phyloP scores from a whole-genome alignment of 108 stramenopile species.

The Nannochloropsis granulata region DNA sequence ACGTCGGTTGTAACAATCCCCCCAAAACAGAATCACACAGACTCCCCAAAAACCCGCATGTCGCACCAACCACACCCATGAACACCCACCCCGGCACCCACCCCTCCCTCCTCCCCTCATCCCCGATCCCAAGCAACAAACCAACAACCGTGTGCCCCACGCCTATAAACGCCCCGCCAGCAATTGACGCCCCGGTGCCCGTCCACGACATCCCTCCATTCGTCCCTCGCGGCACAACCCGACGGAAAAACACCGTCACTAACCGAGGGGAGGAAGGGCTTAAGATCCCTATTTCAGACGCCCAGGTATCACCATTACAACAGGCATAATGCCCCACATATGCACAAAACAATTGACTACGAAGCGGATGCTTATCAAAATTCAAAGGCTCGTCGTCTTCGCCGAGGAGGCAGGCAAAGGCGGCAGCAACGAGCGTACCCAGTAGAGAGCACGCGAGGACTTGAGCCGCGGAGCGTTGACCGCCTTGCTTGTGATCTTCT shows the following conservation, averaged over 20 bases:
- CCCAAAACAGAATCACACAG: conserved; percentile 59
- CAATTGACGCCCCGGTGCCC: conserved; percentile 45
- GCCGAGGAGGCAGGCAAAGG: conserved; percentile 4
- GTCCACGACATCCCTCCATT: conserved; percentile 56
- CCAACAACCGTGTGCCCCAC: conserved; percentile 23
- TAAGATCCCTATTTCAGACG: conserved; percentile 63
- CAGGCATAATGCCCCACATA: conserved; percentile 60
- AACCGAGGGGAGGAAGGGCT: conserved; percentile 41
- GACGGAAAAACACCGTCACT: conserved; percentile 46
- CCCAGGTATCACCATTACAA: conserved; percentile 58
- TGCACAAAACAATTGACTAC: conserved; percentile 46
- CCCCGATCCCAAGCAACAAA: background rate
- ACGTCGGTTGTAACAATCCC: conserved; percentile 51
- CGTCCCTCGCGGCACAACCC: conserved; percentile 51
- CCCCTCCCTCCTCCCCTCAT: conserved; percentile 26
- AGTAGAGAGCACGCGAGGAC: background rate
- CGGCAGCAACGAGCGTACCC: background rate
- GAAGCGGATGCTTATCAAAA: conserved; percentile 9
- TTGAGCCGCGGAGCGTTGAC: background rate
- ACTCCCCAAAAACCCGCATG: conserved; percentile 51
- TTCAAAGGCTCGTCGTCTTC: background rate
- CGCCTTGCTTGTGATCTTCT: conserved; percentile 6
- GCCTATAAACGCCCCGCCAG: conserved; percentile 54
- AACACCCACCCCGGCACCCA: conserved; percentile 3
- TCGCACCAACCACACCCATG: conserved; percentile 33